A percentile compares a stretch with the other conserved stretches of the same genome.
Evolutionary conservation across 306 rosid species (phyloP).

Genomic region (Corylus avellana): DNA sequence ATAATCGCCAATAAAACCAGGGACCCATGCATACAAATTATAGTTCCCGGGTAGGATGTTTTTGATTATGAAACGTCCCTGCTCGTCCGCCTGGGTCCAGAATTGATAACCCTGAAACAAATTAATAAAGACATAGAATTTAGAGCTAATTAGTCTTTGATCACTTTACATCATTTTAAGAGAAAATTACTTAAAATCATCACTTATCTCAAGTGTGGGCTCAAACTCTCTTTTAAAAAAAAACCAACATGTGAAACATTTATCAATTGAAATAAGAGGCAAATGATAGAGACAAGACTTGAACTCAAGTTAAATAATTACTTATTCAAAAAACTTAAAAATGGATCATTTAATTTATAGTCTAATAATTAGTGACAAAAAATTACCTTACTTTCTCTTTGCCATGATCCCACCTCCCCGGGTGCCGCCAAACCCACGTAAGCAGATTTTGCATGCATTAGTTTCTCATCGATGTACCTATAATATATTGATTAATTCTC

Average conservation of each 20-base stretch:
- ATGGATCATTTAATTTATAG: too few relatives aligned
- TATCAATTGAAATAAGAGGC: too few relatives aligned
- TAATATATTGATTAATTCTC: too few relatives aligned
- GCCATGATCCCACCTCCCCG: slow-evolving; percentile 47
- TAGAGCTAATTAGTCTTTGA: not conserved
- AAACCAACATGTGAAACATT: too few relatives aligned
- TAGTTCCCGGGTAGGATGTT: slow-evolving; percentile 64
- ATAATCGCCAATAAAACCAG: slow-evolving; percentile 80
- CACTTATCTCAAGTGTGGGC: too few relatives aligned
- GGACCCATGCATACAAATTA: slow-evolving; percentile 74
- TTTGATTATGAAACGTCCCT: slow-evolving; percentile 54
- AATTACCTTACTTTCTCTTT: slow-evolving; percentile 37
- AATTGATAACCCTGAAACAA: slow-evolving; percentile 76
- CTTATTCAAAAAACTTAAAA: too few relatives aligned
- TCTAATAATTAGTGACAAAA: too few relatives aligned
- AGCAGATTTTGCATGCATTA: slow-evolving; percentile 24
- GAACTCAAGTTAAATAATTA: too few relatives aligned
- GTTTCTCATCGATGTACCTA: slow-evolving; percentile 13
- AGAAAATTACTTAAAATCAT: too few relatives aligned
- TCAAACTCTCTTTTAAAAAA: too few relatives aligned
- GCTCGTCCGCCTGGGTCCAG: slow-evolving; percentile 58
- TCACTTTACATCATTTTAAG: too few relatives aligned
- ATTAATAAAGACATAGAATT: not conserved
- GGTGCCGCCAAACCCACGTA: slow-evolving; percentile 42
- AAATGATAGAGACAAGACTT: too few relatives aligned